A percentile compares a stretch with the other conserved stretches of the same genome.
phyloP scores from a whole-genome alignment of 2,329 filamentous ascomycete genomes.

The Lecanicillium sp. region DNA sequence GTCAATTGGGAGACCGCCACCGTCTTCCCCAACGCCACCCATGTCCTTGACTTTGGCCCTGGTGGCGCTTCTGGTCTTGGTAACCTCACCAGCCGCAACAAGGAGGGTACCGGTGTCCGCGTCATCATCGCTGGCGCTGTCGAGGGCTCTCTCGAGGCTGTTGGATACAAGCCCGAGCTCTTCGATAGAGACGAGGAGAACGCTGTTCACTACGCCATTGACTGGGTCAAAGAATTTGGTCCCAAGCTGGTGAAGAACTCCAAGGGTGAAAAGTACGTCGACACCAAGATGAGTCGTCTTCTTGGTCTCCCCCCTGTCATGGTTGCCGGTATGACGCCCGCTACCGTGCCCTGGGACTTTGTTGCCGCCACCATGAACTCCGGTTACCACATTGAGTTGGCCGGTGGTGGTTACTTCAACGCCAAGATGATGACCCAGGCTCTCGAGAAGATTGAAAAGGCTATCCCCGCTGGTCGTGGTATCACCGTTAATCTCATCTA shows the following conservation, averaged over 20 bases:
- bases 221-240: slow-evolving; percentile 97
- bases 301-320: slow-evolving; percentile 81
- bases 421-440: slow-evolving; percentile 77
- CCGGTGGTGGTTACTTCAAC: slow-evolving; percentile 83
- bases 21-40: slow-evolving; percentile 81
- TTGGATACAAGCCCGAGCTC: slow-evolving; percentile 96
- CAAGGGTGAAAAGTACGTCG: slow-evolving; percentile 81
- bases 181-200: slow-evolving; percentile 95
- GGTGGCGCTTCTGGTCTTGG: slow-evolving; percentile 95
- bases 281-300: slow-evolving; percentile 91
- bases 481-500: slow-evolving; percentile 91
- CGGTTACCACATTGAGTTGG: slow-evolving; percentile 89
- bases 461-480: slow-evolving; percentile 77
- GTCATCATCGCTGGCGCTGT: slow-evolving; percentile 94
- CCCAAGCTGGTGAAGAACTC: slow-evolving; percentile 89
- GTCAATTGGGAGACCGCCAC: slow-evolving; percentile 97
- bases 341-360: slow-evolving; percentile 85
- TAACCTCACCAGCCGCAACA: slow-evolving; percentile 95
- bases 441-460: slow-evolving; percentile 75
- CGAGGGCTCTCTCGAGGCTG: slow-evolving; percentile 80
- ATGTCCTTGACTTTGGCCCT: slow-evolving; percentile 93
- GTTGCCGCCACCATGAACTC: slow-evolving; percentile 90
- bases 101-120: slow-evolving; percentile 94
- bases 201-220: slow-evolving; percentile 87
- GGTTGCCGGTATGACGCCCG: slow-evolving; percentile 91